Conservation (phyloP, 176 grass and related monocot species). For the Carex scoparia region DNA sequence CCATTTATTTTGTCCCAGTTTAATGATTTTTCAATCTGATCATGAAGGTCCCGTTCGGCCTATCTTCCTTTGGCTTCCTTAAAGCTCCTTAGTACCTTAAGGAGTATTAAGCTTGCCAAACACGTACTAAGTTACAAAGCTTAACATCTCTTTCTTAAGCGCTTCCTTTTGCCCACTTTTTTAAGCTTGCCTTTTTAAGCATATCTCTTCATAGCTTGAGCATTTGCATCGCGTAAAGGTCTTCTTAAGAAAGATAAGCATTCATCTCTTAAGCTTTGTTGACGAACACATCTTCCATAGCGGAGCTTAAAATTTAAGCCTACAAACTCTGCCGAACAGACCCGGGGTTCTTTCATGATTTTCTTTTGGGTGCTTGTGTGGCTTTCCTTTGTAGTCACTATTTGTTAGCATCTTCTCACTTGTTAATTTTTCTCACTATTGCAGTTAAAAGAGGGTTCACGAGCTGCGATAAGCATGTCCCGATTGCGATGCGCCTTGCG, state of each 20-base stretch:
- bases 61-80: too few species aligned
- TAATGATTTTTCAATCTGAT: conserved; percentile 17
- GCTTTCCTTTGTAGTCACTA: conserved; percentile 12
- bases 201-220: too few species aligned
- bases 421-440: conserved; percentile 26
- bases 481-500: conserved; percentile 65
- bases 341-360: not conserved
- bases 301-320: too few species aligned
- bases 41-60: not conserved
- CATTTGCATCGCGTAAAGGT: too few species aligned
- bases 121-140: too few species aligned
- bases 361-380: conserved; percentile 1
- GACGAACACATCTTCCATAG: too few species aligned
- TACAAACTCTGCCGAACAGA: too few species aligned
- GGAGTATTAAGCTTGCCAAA: too few species aligned
- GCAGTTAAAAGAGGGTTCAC: conserved; percentile 60
- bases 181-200: not conserved
- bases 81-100: too few species aligned
- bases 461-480: conserved; percentile 60
- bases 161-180: not conserved
- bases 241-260: too few species aligned
- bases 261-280: too few species aligned
- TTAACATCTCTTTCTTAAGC: too few species aligned
- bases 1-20: not conserved
- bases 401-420: not conserved